Conservation (phyloP, 2,329 filamentous ascomycete species). For the Aaosphaeria arxii region DNA sequence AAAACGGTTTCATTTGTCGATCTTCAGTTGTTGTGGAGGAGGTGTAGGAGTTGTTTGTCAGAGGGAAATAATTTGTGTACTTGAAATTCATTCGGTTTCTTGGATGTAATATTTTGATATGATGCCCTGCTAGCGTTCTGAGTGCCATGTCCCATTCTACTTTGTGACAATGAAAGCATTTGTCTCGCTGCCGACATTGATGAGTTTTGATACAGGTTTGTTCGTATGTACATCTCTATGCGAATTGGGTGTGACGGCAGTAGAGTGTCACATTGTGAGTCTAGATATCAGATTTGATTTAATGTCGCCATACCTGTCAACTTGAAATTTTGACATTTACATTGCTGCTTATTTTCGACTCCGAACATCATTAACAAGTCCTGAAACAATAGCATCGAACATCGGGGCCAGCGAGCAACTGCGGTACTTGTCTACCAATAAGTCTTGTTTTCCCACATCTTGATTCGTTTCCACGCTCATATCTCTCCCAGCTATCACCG, state of each 20-base stretch:
- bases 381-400: conserved; percentile 60
- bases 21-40: background rate
- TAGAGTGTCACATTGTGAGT: no score
- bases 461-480: conserved; percentile 21
- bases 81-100: background rate
- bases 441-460: conserved; percentile 14
- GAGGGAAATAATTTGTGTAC: background rate
- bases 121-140: no score
- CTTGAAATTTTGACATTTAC: background rate
- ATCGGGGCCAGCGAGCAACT: conserved; percentile 65
- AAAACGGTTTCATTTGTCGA: background rate
- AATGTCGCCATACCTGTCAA: background rate
- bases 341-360: background rate
- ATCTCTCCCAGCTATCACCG: conserved; percentile 38
- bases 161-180: no score
- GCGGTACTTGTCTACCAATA: conserved; percentile 66
- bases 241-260: no score
- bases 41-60: background rate
- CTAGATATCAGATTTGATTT: no score
- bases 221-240: no score
- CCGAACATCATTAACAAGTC: conserved; percentile 39
- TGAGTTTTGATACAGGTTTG: no score
- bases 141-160: no score
- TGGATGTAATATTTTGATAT: no score
- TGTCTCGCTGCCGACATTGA: no score